Evolutionary conservation across 1,139 yeast species (phyloP), one percentile per base, ranked within the genome.

Genomic region (Hyphopichia wangnamkhiaoensis): DNA sequence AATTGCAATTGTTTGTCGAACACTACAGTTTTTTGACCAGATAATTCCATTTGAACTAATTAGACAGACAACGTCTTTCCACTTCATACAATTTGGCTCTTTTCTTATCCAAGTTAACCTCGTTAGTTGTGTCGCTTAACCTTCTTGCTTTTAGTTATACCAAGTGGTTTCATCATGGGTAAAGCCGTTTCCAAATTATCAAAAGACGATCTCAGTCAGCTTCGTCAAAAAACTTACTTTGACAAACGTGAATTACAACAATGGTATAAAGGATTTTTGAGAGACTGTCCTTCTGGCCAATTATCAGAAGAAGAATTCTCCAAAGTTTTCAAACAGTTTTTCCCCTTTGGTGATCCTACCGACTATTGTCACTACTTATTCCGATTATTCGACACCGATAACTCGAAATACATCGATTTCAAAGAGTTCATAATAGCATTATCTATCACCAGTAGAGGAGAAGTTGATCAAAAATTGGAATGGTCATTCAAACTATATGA

Each of bases 341-440:
- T 94, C 70, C 99, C 99, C 16, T 94, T 94, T 70, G 99, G 99
- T 2, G 96, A 93, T 55, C 96, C 98, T 0, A 79, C 85, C 10
- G 93, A 90, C 43, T 94, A 90, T 65, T 88, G 96, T 43, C 89
- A 82, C 46, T 87, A 84, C 53, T 83, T 94, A 23, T 94, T 94
- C 64, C 80, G 82, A 43, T 95, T 89, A 9, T 91, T 93, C 61
- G 98, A 94, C 60, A 76, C 79, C 38, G 95, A 90, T 59, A 74
- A 79, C 52, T 80, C 81, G 47, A 96, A 95, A 23, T 77, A 79
- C 37, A 87, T 94, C 36, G 96, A 90, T 56, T 94, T 94, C 66
- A 87, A 84, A 62, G 97, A 91, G 63, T 94, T 94, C 56, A 90
- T 94, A 29, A 77, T 87, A 31, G 96, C 96, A 3, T 68, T 93